Evolutionary conservation across 257 asterid genomes (phyloP).

Genomic region (Solanum chiquidenum): DNA sequence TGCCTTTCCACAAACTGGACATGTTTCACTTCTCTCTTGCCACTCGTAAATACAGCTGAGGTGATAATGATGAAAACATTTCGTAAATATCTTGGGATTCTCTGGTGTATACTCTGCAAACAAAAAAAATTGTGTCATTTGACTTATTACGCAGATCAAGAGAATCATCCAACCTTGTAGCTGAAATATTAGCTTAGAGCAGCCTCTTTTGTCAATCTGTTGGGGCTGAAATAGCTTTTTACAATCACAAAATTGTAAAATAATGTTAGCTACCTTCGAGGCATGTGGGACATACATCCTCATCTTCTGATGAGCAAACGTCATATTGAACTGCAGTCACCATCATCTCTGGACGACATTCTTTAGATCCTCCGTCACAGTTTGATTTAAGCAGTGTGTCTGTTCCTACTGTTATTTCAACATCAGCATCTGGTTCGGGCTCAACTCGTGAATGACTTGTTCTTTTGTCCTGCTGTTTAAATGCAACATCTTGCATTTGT

Average conservation of each 20-base stretch:
- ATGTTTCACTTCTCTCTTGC: slow-evolving; percentile 50
- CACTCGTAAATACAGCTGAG: slow-evolving; percentile 68
- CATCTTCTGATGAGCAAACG: slow-evolving; percentile 16
- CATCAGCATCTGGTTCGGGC: slow-evolving; percentile 9
- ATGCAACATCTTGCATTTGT: slow-evolving; percentile 1
- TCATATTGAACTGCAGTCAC: background rate
- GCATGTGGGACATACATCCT: slow-evolving; percentile 58
- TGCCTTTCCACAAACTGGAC: slow-evolving; percentile 61
- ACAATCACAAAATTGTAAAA: background rate
- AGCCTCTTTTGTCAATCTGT: background rate
- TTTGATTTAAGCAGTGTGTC: background rate
- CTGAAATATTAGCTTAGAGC: background rate
- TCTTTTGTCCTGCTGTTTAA: slow-evolving; percentile 5
- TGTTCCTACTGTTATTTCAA: background rate
- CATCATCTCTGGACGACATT: background rate
- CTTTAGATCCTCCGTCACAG: background rate
- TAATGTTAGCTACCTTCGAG: slow-evolving; percentile 38
- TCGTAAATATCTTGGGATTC: slow-evolving; percentile 42
- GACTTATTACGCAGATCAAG: background rate
- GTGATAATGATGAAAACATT: slow-evolving; percentile 58
- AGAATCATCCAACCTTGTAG: background rate
- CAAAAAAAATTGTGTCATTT: background rate
- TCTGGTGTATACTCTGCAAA: slow-evolving; percentile 40
- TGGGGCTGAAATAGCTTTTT: background rate
- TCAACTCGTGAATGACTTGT: slow-evolving; percentile 12